Conservation (phyloP, 495 filamentous ascomycete species). For the Oleoguttula mirabilis region DNA sequence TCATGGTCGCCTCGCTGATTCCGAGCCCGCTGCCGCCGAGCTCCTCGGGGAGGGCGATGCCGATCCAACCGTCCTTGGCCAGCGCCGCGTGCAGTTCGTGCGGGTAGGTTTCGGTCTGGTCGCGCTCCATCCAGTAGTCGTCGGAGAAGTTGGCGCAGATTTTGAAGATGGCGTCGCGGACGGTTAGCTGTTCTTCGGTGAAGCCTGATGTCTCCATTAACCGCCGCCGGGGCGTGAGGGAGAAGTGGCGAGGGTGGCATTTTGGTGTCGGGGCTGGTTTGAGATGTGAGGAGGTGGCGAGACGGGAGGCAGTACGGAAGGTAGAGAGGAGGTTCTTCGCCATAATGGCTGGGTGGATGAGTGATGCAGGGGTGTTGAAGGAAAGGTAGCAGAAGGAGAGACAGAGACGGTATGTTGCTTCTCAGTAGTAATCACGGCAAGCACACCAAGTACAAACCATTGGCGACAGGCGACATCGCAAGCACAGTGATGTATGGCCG, state of each 20-base stretch:
- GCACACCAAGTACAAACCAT: too few species aligned
- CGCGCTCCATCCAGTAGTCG: constrained; percentile 60
- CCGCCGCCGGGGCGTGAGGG: constrained; percentile 25
- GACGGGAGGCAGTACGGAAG: constrained; percentile 1
- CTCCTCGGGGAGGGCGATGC: constrained; percentile 61
- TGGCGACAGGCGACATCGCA: too few species aligned
- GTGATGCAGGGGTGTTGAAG: too few species aligned
- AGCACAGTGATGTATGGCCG: too few species aligned
- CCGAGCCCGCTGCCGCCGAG: constrained; percentile 63
- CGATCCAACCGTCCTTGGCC: constrained; percentile 72
- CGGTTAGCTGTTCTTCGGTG: constrained; percentile 55
- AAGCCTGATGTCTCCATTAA: constrained; percentile 66
- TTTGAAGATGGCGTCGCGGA: constrained; percentile 55
- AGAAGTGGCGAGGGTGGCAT: constrained; percentile 22
- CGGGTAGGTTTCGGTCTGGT: constrained; percentile 56
- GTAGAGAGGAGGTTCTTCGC: constrained; percentile 1
- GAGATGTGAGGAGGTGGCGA: background rate
- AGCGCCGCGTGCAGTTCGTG: constrained; percentile 61
- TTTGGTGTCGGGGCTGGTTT: background rate
- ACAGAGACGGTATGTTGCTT: too few species aligned
- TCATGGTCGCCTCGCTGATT: constrained; percentile 72
- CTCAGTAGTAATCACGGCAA: too few species aligned
- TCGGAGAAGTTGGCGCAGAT: constrained; percentile 47
- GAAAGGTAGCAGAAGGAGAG: too few species aligned
- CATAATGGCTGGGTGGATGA: too few species aligned